A percentile compares a stretch with the other conserved stretches of the same genome.
phyloP scores from a whole-genome alignment of 176 grass and related monocot genomes.

The Dendrocalamus sinicus region DNA sequence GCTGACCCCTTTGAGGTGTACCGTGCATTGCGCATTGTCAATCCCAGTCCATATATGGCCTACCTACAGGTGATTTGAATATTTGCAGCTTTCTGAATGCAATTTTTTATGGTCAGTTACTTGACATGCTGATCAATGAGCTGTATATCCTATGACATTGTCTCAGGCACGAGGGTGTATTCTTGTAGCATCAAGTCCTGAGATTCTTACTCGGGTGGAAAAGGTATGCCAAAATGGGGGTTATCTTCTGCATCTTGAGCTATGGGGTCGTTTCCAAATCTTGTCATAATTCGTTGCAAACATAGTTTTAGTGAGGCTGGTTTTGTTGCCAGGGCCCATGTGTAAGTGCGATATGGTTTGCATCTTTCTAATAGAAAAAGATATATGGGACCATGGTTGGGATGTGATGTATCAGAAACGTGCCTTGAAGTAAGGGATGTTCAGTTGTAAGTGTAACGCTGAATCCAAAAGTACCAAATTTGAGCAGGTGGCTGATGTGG shows the following conservation, averaged over 20 bases:
- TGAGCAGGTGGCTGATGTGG: not conserved
- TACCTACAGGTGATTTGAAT: slow-evolving; percentile 76
- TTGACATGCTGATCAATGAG: slow-evolving; percentile 15
- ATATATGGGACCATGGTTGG: slow-evolving; percentile 9
- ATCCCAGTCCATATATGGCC: slow-evolving; percentile 91
- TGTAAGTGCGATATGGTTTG: not conserved
- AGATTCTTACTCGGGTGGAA: slow-evolving; percentile 86
- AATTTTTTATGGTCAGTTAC: slow-evolving; percentile 17
- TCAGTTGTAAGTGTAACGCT: not conserved
- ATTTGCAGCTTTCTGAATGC: not conserved
- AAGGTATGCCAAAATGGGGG: slow-evolving; percentile 51
- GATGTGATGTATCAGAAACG: not conserved
- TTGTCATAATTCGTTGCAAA: not conserved
- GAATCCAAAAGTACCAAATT: not conserved
- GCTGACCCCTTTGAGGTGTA: slow-evolving; percentile 94
- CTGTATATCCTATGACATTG: slow-evolving; percentile 4
- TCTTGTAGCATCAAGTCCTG: slow-evolving; percentile 85
- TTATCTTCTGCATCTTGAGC: not conserved
- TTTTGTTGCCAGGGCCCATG: not conserved
- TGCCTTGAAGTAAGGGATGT: not conserved
- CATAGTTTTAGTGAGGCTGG: not conserved
- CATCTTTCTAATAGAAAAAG: not conserved
- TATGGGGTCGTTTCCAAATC: not conserved
- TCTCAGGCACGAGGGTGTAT: slow-evolving; percentile 65
- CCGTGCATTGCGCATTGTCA: slow-evolving; percentile 80